Percentiles rank a stretch among this genome's conserved stretches.
Evolutionary conservation across 2,329 filamentous ascomycete genomes (phyloP).

Genomic region (Biscogniauxia mediterranea): DNA sequence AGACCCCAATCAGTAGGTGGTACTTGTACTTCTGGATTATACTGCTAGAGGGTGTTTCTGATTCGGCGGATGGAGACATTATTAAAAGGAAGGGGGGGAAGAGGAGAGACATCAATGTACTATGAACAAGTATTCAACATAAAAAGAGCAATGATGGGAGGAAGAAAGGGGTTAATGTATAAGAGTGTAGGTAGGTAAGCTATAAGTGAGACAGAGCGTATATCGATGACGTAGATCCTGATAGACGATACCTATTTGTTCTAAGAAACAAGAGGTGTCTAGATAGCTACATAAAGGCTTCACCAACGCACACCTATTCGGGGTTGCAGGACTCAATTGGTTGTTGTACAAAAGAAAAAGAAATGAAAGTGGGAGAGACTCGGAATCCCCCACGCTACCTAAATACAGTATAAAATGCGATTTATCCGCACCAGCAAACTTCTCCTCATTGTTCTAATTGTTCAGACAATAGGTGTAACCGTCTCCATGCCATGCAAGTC

Average conservation of each 20-base stretch:
- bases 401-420: too few species aligned
- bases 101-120: neutral
- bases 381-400: too few species aligned
- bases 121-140: neutral
- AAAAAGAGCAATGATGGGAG: neutral
- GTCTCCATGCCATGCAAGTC: too few species aligned
- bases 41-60: neutral
- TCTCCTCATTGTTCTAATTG: too few species aligned
- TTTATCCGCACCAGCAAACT: too few species aligned
- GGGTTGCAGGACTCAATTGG: too few species aligned
- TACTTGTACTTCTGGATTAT: slow-evolving; percentile 40
- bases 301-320: too few species aligned
- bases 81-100: too few species aligned
- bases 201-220: neutral
- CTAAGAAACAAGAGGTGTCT: slow-evolving; percentile 15
- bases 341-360: too few species aligned
- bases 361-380: too few species aligned
- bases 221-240: neutral
- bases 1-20: slow-evolving; percentile 72
- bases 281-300: neutral
- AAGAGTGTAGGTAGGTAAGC: neutral
- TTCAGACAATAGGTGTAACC: too few species aligned
- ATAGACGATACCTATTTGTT: neutral
- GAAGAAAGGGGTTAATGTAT: neutral
- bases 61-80: neutral